A percentile compares a stretch with the other conserved stretches of the same genome.
These are phyloP conservation scores for Hypoxylon perforatum DNA, from an alignment of 495 filamentous ascomycete genomes.

Conservation along the genomic window DNA sequence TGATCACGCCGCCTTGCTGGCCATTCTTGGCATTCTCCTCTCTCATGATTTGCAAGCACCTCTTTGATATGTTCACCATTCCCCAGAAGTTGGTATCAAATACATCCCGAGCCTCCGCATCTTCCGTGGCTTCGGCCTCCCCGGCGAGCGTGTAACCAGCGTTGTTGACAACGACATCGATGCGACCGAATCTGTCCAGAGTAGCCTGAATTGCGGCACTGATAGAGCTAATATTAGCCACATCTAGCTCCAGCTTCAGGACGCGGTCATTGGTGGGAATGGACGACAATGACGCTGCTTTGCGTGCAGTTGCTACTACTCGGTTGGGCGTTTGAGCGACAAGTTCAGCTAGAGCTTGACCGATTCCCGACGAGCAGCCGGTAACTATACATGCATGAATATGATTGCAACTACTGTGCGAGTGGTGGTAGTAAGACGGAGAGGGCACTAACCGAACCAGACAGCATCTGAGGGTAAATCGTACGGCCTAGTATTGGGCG, in stretches of 20 bases:
- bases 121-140: constrained; percentile 58
- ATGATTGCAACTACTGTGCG: too few relatives aligned
- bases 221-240: constrained; percentile 54
- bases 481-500: constrained; percentile 57
- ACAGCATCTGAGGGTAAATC: constrained; percentile 58
- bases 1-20: constrained; percentile 59
- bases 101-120: constrained; percentile 50
- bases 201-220: constrained; percentile 52
- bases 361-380: constrained; percentile 62
- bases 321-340: constrained; percentile 54
- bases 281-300: constrained; percentile 49
- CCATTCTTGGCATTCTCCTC: constrained; percentile 48
- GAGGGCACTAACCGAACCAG: constrained; percentile 62
- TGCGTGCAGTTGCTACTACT: constrained; percentile 62
- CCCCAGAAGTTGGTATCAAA: constrained; percentile 68
- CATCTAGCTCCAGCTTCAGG: constrained; percentile 60
- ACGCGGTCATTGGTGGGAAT: constrained; percentile 50
- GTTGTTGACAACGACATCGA: constrained; percentile 69
- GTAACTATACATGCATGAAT: constrained; percentile 57
- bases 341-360: constrained; percentile 54
- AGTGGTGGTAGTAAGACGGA: too few relatives aligned
- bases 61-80: constrained; percentile 55
- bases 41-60: constrained; percentile 60
- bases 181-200: constrained; percentile 53
- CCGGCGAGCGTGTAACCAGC: constrained; percentile 63